A percentile compares a stretch with the other conserved stretches of the same genome.
Conservation (phyloP, 371 early-diverging fungal genomes). For the Mucor racemosus region DNA sequence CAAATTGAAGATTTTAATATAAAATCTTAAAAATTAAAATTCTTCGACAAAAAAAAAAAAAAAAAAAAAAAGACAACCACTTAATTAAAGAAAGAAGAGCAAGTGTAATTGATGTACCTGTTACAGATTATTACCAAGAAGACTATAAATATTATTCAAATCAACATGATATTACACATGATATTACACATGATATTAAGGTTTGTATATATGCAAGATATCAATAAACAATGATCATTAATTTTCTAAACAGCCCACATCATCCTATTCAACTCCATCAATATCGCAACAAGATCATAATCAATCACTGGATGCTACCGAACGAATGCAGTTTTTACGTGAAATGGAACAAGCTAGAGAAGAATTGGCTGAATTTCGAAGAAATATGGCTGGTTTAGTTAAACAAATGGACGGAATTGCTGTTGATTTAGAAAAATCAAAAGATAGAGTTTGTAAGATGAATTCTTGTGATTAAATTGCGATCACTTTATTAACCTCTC, state of each 20-base stretch:
- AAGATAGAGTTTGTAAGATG: constrained; percentile 42
- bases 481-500: not conserved
- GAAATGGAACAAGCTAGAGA: constrained; percentile 56
- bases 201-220: not conserved
- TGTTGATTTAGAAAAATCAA: constrained; percentile 50
- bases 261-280: constrained; percentile 27
- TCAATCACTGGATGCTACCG: constrained; percentile 19
- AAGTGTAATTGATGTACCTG: constrained; percentile 11
- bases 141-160: constrained; percentile 8
- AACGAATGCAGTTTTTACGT: constrained; percentile 32
- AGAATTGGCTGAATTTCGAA: constrained; percentile 56
- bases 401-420: constrained; percentile 65
- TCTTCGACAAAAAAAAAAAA: not conserved
- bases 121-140: constrained; percentile 5
- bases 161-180: not conserved
- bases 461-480: not conserved
- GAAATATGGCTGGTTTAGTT: constrained; percentile 57
- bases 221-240: not conserved
- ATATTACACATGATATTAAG: constrained; percentile 11
- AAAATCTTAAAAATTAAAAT: too few species aligned
- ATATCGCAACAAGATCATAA: constrained; percentile 2
- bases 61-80: not conserved
- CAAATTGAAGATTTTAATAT: not conserved
- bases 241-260: constrained; percentile 13
- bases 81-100: constrained; percentile 19